phyloP scores from a whole-genome alignment of 495 filamentous ascomycete species.

The Daldinia concentrica region DNA sequence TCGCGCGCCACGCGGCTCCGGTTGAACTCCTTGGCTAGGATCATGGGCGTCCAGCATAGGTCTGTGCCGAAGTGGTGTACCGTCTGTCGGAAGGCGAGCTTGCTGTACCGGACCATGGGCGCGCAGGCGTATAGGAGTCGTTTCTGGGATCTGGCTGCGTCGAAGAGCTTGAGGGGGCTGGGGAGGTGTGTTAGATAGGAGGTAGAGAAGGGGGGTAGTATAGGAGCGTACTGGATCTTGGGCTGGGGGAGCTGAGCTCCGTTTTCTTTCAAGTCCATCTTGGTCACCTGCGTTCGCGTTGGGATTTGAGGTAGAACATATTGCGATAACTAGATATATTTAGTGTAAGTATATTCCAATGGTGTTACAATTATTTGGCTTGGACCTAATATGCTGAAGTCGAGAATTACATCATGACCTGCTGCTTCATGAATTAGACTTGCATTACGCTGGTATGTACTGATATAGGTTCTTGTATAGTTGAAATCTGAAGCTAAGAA shows the following conservation, averaged over 20 bases:
- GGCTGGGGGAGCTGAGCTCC: slow-evolving; percentile 29
- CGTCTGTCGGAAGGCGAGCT: slow-evolving; percentile 72
- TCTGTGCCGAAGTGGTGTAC: slow-evolving; percentile 67
- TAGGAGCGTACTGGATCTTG: slow-evolving; percentile 41
- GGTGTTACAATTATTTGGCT: neutral
- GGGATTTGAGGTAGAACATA: slow-evolving; percentile 15
- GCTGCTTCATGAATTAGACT: neutral
- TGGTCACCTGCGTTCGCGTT: slow-evolving; percentile 22
- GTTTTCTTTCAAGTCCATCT: slow-evolving; percentile 39
- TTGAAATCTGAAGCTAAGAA: no score
- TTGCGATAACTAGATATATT: neutral
- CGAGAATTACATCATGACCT: neutral
- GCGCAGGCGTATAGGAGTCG: slow-evolving; percentile 66
- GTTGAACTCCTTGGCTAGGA: slow-evolving; percentile 76
- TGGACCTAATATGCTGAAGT: no score
- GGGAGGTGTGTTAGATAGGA: slow-evolving; percentile 19
- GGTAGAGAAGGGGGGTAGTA: neutral
- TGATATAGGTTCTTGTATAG: neutral
- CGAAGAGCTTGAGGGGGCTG: slow-evolving; percentile 68
- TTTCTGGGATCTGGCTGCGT: slow-evolving; percentile 60
- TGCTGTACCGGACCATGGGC: slow-evolving; percentile 76
- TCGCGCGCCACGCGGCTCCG: slow-evolving; percentile 65
- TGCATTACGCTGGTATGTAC: neutral
- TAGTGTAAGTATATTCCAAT: neutral
- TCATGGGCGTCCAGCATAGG: slow-evolving; percentile 75